These are phyloP conservation scores for Verticillium longisporum DNA, from an alignment of 2,329 filamentous ascomycete genomes.

Conservation along the genomic window DNA sequence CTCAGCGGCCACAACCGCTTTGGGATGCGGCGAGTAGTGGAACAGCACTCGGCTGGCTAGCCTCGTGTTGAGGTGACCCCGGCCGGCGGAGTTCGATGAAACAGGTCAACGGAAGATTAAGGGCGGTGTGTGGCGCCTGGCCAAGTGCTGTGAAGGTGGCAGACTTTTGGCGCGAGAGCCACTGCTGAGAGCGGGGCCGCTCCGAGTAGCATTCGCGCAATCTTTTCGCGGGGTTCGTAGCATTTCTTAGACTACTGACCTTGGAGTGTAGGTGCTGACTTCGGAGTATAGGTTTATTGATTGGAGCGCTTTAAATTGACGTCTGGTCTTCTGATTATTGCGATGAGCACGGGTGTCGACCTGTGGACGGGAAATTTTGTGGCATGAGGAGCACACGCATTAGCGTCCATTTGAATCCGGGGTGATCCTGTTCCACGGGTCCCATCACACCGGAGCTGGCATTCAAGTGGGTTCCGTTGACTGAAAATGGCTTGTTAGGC, in stretches of 20 bases:
- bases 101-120: not conserved
- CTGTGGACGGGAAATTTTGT: not conserved
- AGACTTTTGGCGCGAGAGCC: not conserved
- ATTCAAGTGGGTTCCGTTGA: not conserved
- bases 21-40: not conserved
- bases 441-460: not conserved
- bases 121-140: not conserved
- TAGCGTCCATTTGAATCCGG: not conserved
- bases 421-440: not conserved
- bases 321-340: not conserved
- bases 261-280: too few species aligned
- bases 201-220: not conserved
- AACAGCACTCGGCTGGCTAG: not conserved
- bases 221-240: not conserved
- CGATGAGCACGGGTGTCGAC: not conserved
- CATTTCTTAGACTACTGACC: not conserved
- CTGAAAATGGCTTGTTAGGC: not conserved
- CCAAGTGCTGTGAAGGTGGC: not conserved
- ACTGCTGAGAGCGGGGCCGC: not conserved
- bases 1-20: not conserved
- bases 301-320: not conserved
- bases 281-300: not conserved
- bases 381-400: not conserved
- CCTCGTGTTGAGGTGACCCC: not conserved
- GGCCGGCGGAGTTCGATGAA: not conserved